phyloP scores from a whole-genome alignment of 2,329 filamentous ascomycete species.

The Fusarium concolor region DNA sequence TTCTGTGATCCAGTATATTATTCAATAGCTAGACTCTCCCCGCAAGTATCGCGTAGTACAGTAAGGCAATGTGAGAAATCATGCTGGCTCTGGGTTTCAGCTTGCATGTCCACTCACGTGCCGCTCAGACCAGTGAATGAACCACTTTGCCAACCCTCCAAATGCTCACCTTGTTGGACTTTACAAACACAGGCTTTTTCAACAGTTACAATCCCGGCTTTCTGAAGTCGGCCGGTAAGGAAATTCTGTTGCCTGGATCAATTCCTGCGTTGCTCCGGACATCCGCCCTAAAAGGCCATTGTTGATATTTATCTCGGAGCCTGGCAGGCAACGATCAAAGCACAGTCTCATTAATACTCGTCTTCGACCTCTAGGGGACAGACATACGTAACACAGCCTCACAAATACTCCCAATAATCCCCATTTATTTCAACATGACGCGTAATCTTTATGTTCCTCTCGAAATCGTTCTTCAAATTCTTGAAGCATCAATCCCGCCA shows the following conservation, averaged over 20 bases:
- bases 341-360: background rate
- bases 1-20: no score
- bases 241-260: constrained; percentile 15
- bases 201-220: background rate
- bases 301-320: constrained; percentile 7
- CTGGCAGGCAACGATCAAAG: constrained; percentile 20
- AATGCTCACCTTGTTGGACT: no score
- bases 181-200: background rate
- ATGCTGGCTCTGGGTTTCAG: no score
- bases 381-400: background rate
- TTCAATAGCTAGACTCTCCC: no score
- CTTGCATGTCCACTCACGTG: no score
- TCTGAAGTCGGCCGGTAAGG: background rate
- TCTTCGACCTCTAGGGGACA: background rate
- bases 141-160: no score
- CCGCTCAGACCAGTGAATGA: no score
- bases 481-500: constrained; percentile 12
- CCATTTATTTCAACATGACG: background rate
- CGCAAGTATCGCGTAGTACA: no score
- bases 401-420: background rate
- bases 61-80: no score
- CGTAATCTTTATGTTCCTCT: constrained; percentile 12
- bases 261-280: background rate
- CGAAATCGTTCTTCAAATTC: constrained; percentile 28
- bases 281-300: background rate